Conservation (phyloP, 495 filamentous ascomycete species). For the Trichoderma virens region DNA sequence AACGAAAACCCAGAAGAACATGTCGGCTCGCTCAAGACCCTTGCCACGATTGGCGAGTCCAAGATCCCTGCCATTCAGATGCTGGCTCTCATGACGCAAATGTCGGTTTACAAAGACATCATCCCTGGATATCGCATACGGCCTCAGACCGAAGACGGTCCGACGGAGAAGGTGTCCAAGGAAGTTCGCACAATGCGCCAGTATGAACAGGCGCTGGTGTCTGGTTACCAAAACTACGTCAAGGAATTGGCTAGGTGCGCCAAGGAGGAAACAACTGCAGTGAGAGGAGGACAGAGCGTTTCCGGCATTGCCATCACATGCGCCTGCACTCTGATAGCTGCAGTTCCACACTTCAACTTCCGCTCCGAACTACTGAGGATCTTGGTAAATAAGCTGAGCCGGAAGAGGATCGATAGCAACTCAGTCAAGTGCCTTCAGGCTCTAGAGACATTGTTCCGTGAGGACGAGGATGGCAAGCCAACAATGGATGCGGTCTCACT, state of each 20-base stretch:
- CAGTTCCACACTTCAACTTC: constrained; percentile 96
- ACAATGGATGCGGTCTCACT: constrained; percentile 81
- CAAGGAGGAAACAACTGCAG: constrained; percentile 35
- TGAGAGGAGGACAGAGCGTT: constrained; percentile 31
- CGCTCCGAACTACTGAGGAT: constrained; percentile 79
- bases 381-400: constrained; percentile 71
- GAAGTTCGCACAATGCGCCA: constrained; percentile 73
- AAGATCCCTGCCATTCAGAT: constrained; percentile 68
- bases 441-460: constrained; percentile 71
- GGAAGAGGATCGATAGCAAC: constrained; percentile 56
- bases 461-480: constrained; percentile 79
- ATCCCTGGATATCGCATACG: constrained; percentile 95
- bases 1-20: constrained; percentile 95
- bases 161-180: constrained; percentile 75
- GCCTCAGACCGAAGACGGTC: constrained; percentile 63
- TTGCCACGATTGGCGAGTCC: constrained; percentile 67
- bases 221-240: constrained; percentile 76
- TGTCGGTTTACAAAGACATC: constrained; percentile 89
- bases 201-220: constrained; percentile 77
- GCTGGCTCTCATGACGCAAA: constrained; percentile 73
- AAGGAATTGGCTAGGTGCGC: constrained; percentile 57
- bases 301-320: constrained; percentile 74
- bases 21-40: constrained; percentile 62
- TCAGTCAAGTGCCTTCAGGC: constrained; percentile 73
- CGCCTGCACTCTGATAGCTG: constrained; percentile 65